Evolutionary conservation across 192 early-diverging fungal genomes (phyloP), one percentile per base, ranked within the genome.

Genomic region (Linderina pennispora): DNA sequence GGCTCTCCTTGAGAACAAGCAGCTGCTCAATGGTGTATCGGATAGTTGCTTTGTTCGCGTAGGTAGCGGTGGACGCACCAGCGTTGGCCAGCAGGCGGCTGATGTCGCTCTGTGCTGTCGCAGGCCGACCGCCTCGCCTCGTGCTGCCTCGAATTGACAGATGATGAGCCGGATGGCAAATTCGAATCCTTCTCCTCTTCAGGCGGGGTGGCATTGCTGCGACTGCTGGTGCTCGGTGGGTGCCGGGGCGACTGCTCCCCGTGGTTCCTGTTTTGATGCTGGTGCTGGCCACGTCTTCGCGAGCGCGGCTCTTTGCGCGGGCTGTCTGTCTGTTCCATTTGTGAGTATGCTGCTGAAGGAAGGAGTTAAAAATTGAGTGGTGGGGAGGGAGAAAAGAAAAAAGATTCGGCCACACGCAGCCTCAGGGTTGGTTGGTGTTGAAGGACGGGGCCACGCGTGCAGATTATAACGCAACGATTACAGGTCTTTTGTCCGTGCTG

Each of bases 111-210:
- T 23, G 20, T 3, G 23, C 26, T 16, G 42, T 23, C 8, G 18
- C 17, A 4, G 16, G 34, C 6, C 8, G 3, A 24, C 21, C n/a
- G 1, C 18, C 31, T 21, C 35, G 43, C 4, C 16, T 16, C 16
- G 13, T 17, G 44, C 10, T 23, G 48, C 49, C 36, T 26, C 7
- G 31, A 5, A 31, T 31, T 31, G 5, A 5, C 28, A 31, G 28
- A 31, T 31, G 28, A 31, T 5, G 68, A 53, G 11, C 45, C 57
- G 11, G 45, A 57, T 7, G 77, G 81, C 43, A 61, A 55, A 16
- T 49, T 53, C 48, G 76, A 79, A 28, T 76, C 79, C 88, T 87
- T 94, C 33, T 95, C 55, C 48, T 83, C 77, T 47, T n/a, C n/a
- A n/a, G n/a, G n/a, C n/a, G n/a, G n/a, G n/a, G n/a, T n/a, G n/a